Percentiles rank a stretch among this genome's conserved stretches.
phyloP scores from a whole-genome alignment of 257 asterid species.

The Solanum tarijense region DNA sequence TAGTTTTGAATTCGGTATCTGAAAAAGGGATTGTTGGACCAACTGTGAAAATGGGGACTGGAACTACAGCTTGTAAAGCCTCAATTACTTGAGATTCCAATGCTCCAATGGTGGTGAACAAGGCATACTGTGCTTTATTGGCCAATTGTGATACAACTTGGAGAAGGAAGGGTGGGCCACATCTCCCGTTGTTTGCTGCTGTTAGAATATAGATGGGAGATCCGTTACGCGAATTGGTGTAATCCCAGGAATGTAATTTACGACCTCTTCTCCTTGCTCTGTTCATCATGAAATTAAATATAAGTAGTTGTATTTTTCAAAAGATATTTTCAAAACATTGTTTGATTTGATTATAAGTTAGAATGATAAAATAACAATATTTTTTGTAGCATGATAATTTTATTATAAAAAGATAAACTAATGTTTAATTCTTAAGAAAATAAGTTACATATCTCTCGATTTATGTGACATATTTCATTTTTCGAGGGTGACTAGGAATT shows the following conservation, averaged over 20 bases:
- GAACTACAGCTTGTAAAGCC: conserved; percentile 24
- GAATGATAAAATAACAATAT: no score
- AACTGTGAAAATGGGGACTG: conserved; percentile 40
- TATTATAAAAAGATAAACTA: no score
- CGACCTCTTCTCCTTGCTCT: conserved; percentile 40
- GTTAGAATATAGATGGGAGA: conserved; percentile 28
- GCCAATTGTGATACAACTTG: background rate
- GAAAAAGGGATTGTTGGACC: conserved; percentile 59
- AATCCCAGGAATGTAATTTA: conserved; percentile 23
- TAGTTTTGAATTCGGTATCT: background rate
- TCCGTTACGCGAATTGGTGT: conserved; percentile 27
- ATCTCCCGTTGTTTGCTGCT: conserved; percentile 13
- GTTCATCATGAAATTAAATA: background rate
- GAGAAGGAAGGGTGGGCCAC: conserved; percentile 1
- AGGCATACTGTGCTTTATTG: conserved; percentile 27
- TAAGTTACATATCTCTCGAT: no score
- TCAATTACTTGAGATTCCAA: conserved; percentile 37
- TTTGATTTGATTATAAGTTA: no score
- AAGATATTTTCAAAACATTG: no score
- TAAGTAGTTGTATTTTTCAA: no score
- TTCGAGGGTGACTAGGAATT: no score
- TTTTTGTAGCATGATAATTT: no score
- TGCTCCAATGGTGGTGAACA: conserved; percentile 34
- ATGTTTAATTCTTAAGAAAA: no score
- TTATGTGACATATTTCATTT: no score